Evolutionary conservation across 345 rosid species (phyloP).

Genomic region (Populus euphratica): DNA sequence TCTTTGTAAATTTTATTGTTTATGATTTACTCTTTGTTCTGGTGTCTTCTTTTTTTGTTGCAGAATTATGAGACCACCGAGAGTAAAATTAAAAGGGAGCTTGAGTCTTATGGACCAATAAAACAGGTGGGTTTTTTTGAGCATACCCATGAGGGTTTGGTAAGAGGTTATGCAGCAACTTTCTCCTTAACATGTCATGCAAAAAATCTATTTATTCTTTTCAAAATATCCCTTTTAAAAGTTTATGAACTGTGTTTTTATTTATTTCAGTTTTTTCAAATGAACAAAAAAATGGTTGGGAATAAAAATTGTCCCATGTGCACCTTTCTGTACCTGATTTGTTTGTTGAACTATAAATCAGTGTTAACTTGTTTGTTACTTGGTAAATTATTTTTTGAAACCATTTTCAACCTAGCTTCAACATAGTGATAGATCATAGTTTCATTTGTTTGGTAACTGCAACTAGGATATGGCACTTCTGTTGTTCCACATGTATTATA

Average conservation of each 20-base stretch:
- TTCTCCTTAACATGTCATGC: conserved; percentile 19
- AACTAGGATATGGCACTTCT: conserved; percentile 15
- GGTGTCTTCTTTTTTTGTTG: conserved; percentile 26
- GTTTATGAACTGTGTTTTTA: not conserved
- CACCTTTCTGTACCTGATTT: conserved; percentile 1
- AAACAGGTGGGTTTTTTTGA: conserved; percentile 93
- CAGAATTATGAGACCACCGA: conserved; percentile 97
- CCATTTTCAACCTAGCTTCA: not conserved
- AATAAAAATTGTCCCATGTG: not conserved
- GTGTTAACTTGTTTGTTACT: not conserved
- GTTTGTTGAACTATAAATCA: conserved; percentile 3
- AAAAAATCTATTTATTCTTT: conserved; percentile 9
- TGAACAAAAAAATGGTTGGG: not conserved
- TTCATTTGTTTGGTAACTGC: conserved; percentile 17
- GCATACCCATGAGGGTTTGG: conserved; percentile 63
- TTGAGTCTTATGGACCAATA: conserved; percentile 98
- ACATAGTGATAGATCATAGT: conserved; percentile 2
- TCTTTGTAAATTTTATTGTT: conserved; percentile 3
- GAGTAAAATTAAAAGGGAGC: conserved; percentile 98
- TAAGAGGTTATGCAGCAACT: conserved; percentile 56
- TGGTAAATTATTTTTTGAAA: conserved; percentile 7
- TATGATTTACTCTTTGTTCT: conserved; percentile 4
- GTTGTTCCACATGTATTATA: conserved; percentile 17
- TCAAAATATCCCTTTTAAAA: not conserved
- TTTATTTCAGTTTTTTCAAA: not conserved